Percentiles rank a stretch among this genome's conserved stretches.
phyloP scores from a whole-genome alignment of 2,329 filamentous ascomycete species.

The Neodidymelliopsis sp. region DNA sequence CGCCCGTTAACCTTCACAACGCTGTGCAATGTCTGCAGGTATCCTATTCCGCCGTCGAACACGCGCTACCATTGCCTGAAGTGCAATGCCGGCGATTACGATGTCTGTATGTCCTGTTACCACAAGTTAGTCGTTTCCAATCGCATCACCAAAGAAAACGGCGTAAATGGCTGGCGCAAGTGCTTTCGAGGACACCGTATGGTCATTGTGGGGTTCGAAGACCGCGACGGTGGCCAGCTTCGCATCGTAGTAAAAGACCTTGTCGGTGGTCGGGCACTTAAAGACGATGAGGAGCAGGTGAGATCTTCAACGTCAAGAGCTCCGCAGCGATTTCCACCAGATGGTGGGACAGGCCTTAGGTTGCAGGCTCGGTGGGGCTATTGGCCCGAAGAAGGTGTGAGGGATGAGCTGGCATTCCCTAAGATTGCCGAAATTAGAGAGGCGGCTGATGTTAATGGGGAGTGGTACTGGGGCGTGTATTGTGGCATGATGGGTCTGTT shows the following conservation, averaged over 20 bases:
- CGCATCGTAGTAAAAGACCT: conserved; percentile 74
- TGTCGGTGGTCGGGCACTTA: conserved; percentile 77
- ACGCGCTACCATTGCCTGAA: conserved; percentile 81
- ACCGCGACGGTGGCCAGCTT: conserved; percentile 70
- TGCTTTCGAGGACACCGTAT: conserved; percentile 85
- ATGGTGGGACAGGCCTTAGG: conserved; percentile 73
- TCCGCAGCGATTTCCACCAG: conserved; percentile 67
- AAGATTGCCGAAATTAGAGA: conserved; percentile 83
- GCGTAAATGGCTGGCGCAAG: conserved; percentile 80
- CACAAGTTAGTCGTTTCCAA: conserved; percentile 67
- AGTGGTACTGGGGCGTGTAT: conserved; percentile 90
- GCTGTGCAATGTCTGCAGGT: conserved; percentile 79
- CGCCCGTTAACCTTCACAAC: conserved; percentile 75
- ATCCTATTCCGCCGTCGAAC: conserved; percentile 72
- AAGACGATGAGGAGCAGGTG: conserved; percentile 61
- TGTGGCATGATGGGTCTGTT: conserved; percentile 82
- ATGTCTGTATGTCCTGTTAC: conserved; percentile 84
- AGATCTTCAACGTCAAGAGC: conserved; percentile 14
- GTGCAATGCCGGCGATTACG: conserved; percentile 84
- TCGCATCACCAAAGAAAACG: conserved; percentile 77
- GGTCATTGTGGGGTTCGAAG: conserved; percentile 78
- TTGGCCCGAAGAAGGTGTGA: conserved; percentile 69
- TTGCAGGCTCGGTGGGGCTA: conserved; percentile 77
- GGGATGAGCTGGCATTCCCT: conserved; percentile 85
- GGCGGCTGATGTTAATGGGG: conserved; percentile 84